Percentiles rank a stretch among this genome's conserved stretches.
Conservation (phyloP, 768 basidiomycete species). For the Leucocoprinus sp. region DNA sequence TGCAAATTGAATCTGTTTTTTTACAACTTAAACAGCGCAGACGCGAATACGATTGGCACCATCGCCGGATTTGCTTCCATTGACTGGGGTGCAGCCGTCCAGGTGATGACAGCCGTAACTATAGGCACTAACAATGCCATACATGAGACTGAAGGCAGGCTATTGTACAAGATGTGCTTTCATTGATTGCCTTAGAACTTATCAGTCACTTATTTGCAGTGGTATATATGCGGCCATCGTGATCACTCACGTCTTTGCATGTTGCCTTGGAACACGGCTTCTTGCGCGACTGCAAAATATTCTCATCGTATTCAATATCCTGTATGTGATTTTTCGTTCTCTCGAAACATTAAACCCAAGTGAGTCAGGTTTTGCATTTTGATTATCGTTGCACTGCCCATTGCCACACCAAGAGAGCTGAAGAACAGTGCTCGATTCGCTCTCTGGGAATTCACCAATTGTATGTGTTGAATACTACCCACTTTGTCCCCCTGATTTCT, state of each 20-base stretch:
- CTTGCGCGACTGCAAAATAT: conserved; percentile 65
- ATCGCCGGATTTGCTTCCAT: conserved; percentile 47
- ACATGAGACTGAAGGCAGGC: conserved; percentile 28
- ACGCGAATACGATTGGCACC: conserved; percentile 44
- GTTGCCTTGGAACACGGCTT: conserved; percentile 56
- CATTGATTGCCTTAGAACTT: background rate
- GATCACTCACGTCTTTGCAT: conserved; percentile 52
- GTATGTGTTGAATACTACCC: conserved; percentile 23
- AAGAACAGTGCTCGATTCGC: conserved; percentile 56
- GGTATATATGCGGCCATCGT: conserved; percentile 60
- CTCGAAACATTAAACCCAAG: background rate
- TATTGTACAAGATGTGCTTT: background rate
- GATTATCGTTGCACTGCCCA: conserved; percentile 63
- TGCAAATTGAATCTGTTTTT: background rate
- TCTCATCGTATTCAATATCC: conserved; percentile 62
- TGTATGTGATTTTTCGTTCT: conserved; percentile 32
- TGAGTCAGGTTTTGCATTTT: conserved; percentile 47
- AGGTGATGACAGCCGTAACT: conserved; percentile 56
- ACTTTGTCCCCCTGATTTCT: background rate
- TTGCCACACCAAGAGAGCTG: conserved; percentile 48
- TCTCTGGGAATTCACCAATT: conserved; percentile 52
- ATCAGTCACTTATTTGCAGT: conserved; percentile 25
- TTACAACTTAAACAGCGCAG: conserved; percentile 16
- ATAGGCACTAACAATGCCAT: conserved; percentile 42
- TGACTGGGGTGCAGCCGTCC: conserved; percentile 59